Base-by-base conservation (phyloP, 768 basidiomycete genomes). In the Boletus eberwhitei region DNA sequence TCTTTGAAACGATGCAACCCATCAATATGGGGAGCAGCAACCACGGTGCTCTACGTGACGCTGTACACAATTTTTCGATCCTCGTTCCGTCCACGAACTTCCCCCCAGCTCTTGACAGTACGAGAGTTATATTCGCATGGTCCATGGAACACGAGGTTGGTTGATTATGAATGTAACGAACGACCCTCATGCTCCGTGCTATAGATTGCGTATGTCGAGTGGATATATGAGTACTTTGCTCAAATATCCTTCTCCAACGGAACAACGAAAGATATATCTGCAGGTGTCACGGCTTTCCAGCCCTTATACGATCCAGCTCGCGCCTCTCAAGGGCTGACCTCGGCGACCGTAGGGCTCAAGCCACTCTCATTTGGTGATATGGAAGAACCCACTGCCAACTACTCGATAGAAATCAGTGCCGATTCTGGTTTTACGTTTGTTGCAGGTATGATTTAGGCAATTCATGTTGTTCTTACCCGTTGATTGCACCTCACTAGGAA, bases 141-240 rank as follows among this genome's bases (percentile, higher is more conserved):
- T 3, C 6, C 32, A 17, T 14, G 14, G 14, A 8, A 16, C 14
- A 2, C 21, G 32, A 47, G 48, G 47, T 38, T 6, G 17, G 54
- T 54, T 2, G 0, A 26, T 45, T 7, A 22, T 8, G 11, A 31
- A 42, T 29, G 8, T 29, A 29, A 29, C 29, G 8, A 29, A 29
- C 29, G 29, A 29, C 4, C 29, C 29, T 29, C 29, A 47, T 34
- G 2, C 8, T 19, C 37, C 11, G 6, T 24, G 36, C 29, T 19
- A 1, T 36, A 56, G 51, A 7, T 43, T 1, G 24, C 36, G 2
- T 0, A 46, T 13, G 50, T 29, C 2, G 52, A 67, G 35, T 62
- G 43, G 32, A 58, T 53, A 8, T 64, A 62, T n/a, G 65, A 66
- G 39, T 62, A 67, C 26, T 59, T 62, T 35, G 35, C 44, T 16